Evolutionary conservation across 2,329 filamentous ascomycete species (phyloP), one percentile per base, ranked within the genome.

Genomic region (Pestalotiopsis fici): DNA sequence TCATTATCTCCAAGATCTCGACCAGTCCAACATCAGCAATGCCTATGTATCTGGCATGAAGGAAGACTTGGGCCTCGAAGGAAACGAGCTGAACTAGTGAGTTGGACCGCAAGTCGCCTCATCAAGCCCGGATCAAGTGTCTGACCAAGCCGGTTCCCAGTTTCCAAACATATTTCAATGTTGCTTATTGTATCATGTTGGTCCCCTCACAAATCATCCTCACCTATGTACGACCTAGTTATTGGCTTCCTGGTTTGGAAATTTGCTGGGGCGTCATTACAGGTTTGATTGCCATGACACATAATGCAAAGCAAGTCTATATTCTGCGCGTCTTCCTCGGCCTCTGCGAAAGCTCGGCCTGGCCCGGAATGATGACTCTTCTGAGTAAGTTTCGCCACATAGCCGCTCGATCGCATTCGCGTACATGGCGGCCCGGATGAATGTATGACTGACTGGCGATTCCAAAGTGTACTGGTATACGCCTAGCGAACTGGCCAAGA

Each of bases 401-500:
- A 11, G 55, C 5, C n/a, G 5, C 25, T 25, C 7, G 56, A 25
- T 59, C 25, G 56, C 6, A 35, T 6, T 11, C 6, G 7, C 27
- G 18, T 59, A 7, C 56, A 5, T 18, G 9, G 27, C 27, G 18
- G 4, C 9, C 15, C 9, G 56, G 15, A 25, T 25, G n/a, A 35
- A 25, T 23, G n/a, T 57, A 60, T 35, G 37, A 47, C 35, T 35
- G 13, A n/a, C 59, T 21, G 7, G 23, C 43, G 28, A 7, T 31
- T 12, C 18, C 9, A 15, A 23, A 82, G 65, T 83, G 72, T 78
- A 79, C 55, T 82, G 80, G 81, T 82, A 82, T 66, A 82, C 78
- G 2, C 80, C 79, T 11, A 69, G 71, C 0, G 80, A 82, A 43
- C 78, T 83, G 0, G 86, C 84, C 60, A 88, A 88, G 71, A 79